Evolutionary conservation across 306 rosid species (phyloP), one percentile per base, ranked within the genome.

Genomic region (Potentilla sterilis): DNA sequence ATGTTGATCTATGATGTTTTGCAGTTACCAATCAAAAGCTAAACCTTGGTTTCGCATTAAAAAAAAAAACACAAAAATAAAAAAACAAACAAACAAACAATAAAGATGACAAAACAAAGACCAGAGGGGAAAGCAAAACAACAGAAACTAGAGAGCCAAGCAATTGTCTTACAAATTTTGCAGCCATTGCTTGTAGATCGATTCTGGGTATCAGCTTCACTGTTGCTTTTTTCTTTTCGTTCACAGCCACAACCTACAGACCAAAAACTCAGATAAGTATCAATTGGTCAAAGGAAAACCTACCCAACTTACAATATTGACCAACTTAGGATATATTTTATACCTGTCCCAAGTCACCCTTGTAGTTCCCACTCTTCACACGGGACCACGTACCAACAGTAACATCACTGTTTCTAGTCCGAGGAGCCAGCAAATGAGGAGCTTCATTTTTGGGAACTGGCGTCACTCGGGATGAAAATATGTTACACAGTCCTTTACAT

Each of bases 301-400:
- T 10, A 19, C 58, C 66, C 54, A 77, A 55, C 71, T 41, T 62
- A 67, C 48, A 62, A 79, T 24, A 63, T 63, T 6, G 37, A 57
- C 68, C 52, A 75, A 49, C 68, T 40, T 55, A 67, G 54, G 68
- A 81, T 21, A 21, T 79, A 59, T 32, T 28, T 28, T 11, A 28
- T 84, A 92, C 98, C 98, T 90, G 97, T 57, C 94, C 96, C 75
- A 96, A 83, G 81, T 96, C 99, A 44, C 99, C 99, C 86, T 92
- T 96, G 84, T 96, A 96, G 66, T 80, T 86, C 71, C 99, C 99
- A 87, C 51, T 89, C 87, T 92, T 96, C 78, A 96, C 84, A 55
- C 98, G 98, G 73, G 86, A 91, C 99, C 97, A 92, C 75, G 72
- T 88, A 34, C 98, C 99, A 49, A 48, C 89, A 59, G 91, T 72